These are phyloP conservation scores for Kappamyces sp. DNA, from an alignment of 192 early-diverging fungal species.

Conservation along the genomic window DNA sequence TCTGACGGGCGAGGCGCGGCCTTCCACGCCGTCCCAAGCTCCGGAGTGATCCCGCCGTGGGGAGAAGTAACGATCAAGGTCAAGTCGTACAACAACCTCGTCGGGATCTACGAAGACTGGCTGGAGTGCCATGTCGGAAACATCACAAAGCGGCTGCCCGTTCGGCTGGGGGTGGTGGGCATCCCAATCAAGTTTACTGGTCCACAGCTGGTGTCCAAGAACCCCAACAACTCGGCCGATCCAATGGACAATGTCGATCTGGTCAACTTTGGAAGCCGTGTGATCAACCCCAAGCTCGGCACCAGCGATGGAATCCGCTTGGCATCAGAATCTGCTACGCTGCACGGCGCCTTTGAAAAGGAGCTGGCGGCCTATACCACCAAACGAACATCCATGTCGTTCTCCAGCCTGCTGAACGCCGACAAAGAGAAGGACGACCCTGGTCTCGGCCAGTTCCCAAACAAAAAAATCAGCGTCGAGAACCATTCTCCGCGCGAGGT, in stretches of 20 bases:
- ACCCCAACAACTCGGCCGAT: slow-evolving; percentile 7
- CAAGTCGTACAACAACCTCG: slow-evolving; percentile 45
- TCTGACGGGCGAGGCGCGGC: slow-evolving; percentile 46
- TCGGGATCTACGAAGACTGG: slow-evolving; percentile 37
- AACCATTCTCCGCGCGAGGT: slow-evolving; percentile 46
- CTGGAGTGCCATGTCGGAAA: slow-evolving; percentile 34
- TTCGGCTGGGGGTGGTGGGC: slow-evolving; percentile 40
- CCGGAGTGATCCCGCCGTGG: slow-evolving; percentile 35
- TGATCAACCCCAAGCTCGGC: slow-evolving; percentile 24
- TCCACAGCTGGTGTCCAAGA: slow-evolving; percentile 33
- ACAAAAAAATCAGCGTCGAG: slow-evolving; percentile 36
- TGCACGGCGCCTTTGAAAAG: background rate
- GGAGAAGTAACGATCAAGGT: slow-evolving; percentile 33
- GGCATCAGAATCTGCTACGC: background rate
- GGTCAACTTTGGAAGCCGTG: slow-evolving; percentile 45
- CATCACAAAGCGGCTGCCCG: slow-evolving; percentile 22
- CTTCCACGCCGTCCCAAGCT: slow-evolving; percentile 35
- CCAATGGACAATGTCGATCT: slow-evolving; percentile 20
- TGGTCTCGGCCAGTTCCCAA: background rate
- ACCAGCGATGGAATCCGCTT: background rate
- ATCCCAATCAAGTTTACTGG: slow-evolving; percentile 43
- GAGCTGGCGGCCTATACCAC: too few species aligned
- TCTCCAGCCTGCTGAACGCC: too few species aligned
- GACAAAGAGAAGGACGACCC: too few species aligned
- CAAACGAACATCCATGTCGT: too few species aligned